phyloP scores from a whole-genome alignment of 345 rosid species.

The Combretum micranthum region DNA sequence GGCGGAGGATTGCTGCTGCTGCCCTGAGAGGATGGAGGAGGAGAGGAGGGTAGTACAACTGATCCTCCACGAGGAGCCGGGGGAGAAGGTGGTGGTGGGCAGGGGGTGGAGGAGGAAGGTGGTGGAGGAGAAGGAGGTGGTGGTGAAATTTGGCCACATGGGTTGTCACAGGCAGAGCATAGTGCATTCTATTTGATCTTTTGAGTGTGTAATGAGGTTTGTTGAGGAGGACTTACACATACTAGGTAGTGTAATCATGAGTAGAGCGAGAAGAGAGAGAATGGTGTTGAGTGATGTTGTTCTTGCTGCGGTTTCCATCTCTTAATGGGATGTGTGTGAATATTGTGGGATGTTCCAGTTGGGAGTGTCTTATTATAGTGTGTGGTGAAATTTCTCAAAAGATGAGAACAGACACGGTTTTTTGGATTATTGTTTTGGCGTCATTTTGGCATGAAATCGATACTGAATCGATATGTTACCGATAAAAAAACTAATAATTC shows the following conservation, averaged over 20 bases:
- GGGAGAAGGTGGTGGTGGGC: slow-evolving; percentile 27
- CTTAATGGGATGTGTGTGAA: too few species aligned
- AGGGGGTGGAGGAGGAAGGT: slow-evolving; percentile 8
- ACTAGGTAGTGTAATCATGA: neutral
- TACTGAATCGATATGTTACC: too few species aligned
- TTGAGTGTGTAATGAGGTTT: neutral
- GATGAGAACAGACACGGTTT: too few species aligned
- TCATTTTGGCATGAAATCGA: too few species aligned
- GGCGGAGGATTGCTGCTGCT: slow-evolving; percentile 27
- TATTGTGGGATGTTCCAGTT: too few species aligned
- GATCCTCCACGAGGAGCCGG: slow-evolving; percentile 1
- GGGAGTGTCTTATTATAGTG: too few species aligned
- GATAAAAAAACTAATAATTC: too few species aligned
- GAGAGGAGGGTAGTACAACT: neutral
- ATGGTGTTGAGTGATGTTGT: neutral
- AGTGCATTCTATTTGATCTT: slow-evolving; percentile 31
- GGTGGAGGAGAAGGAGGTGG: slow-evolving; percentile 29
- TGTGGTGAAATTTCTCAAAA: too few species aligned
- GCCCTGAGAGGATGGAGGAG: slow-evolving; percentile 17
- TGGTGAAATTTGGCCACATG: slow-evolving; percentile 19
- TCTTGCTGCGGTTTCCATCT: too few species aligned
- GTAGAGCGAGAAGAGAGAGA: slow-evolving; percentile 5
- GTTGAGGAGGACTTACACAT: slow-evolving; percentile 2
- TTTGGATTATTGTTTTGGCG: too few species aligned
- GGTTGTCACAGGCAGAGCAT: slow-evolving; percentile 37